Percentiles rank a stretch among this genome's conserved stretches.
Conservation (phyloP, 306 rosid genomes). For the Prosopis cineraria region DNA sequence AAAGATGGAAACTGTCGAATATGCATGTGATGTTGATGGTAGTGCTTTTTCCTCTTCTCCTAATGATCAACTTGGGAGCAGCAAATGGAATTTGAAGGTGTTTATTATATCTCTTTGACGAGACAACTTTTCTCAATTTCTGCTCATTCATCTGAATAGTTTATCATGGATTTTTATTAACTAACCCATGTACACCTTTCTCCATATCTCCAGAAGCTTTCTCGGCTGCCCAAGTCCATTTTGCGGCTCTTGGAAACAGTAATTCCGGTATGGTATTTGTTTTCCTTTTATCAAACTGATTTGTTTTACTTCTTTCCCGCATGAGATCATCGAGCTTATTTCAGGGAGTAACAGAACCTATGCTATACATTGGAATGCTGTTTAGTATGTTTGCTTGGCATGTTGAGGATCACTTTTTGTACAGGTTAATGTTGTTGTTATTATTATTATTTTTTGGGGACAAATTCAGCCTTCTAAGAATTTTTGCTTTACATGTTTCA, state of each 20-base stretch:
- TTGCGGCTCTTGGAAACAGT: conserved; percentile 77
- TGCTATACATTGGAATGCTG: conserved; percentile 96
- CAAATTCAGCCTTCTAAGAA: neutral
- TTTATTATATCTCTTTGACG: conserved; percentile 33
- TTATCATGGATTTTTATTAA: conserved; percentile 17
- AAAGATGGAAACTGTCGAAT: conserved; percentile 85
- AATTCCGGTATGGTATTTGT: conserved; percentile 67
- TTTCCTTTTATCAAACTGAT: conserved; percentile 16
- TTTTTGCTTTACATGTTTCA: conserved; percentile 14
- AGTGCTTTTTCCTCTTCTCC: conserved; percentile 92
- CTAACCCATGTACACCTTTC: conserved; percentile 13
- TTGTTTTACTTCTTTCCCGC: conserved; percentile 20
- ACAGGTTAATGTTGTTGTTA: conserved; percentile 82
- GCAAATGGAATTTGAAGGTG: conserved; percentile 98
- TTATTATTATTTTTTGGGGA: too few species aligned
- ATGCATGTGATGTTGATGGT: conserved; percentile 98
- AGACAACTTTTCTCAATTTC: neutral
- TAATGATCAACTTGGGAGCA: conserved; percentile 76
- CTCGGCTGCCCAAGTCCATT: conserved; percentile 78
- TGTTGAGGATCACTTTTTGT: conserved; percentile 93
- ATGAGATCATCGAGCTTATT: conserved; percentile 35
- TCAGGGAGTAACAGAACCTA: conserved; percentile 96
- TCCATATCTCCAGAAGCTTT: conserved; percentile 68
- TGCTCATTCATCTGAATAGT: neutral
- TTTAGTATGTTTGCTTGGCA: conserved; percentile 99